Conservation (phyloP, 148 eudicot species). For the Vaccinium myrtillus region DNA sequence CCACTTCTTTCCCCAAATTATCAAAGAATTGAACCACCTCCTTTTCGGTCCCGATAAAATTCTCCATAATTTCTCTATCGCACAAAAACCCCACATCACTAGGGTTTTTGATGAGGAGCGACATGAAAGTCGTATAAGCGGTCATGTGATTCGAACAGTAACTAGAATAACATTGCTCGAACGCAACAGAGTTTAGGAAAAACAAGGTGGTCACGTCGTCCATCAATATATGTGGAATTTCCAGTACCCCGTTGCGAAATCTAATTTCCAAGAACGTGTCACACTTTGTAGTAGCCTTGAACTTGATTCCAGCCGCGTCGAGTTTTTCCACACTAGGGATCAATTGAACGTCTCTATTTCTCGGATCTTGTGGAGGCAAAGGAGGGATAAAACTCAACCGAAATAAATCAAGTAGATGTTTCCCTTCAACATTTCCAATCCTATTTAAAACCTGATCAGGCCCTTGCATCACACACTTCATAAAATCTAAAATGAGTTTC, state of each 20-base stretch:
- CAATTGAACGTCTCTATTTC: not conserved
- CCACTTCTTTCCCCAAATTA: not conserved
- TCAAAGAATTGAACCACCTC: not conserved
- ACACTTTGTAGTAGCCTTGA: not conserved
- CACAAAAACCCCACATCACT: not conserved
- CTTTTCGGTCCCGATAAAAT: not conserved
- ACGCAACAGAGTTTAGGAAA: not conserved
- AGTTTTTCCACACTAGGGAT: not conserved
- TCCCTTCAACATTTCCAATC: not conserved
- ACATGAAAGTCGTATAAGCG: not conserved
- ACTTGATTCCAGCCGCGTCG: not conserved
- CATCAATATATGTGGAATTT: not conserved
- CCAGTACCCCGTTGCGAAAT: not conserved
- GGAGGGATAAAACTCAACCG: not conserved
- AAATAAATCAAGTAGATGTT: not conserved
- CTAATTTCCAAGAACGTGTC: conserved; percentile 4
- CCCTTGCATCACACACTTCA: not conserved
- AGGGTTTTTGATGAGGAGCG: not conserved
- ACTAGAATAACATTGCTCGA: not conserved
- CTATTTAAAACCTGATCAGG: not conserved
- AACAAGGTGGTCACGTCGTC: not conserved
- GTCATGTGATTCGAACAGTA: not conserved
- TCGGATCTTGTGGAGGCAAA: no score
- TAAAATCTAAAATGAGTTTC: not conserved
- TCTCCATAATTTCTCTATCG: not conserved